Evolutionary conservation across 148 eudicot genomes (phyloP).

Genomic region (Rhododendron vialii): DNA sequence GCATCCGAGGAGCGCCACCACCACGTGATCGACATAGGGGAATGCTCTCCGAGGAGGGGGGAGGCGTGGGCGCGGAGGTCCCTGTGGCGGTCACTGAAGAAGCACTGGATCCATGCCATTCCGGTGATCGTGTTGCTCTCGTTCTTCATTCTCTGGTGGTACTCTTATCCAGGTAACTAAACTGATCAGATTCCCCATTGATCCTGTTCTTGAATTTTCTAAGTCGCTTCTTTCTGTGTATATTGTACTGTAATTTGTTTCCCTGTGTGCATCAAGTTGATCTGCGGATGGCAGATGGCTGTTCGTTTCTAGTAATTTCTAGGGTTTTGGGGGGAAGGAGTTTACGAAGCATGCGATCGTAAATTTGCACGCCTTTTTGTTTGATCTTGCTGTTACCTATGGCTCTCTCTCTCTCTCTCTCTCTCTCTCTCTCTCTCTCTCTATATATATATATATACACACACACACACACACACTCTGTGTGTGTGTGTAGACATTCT

Average conservation of each 20-base stretch:
- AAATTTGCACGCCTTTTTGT: too few species aligned
- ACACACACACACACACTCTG: too few species aligned
- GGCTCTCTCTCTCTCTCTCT: too few species aligned
- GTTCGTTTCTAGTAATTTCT: not conserved
- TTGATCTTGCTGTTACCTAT: too few species aligned
- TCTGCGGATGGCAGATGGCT: not conserved
- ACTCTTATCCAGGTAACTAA: constrained; percentile 38
- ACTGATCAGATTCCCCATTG: not conserved
- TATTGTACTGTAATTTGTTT: not conserved
- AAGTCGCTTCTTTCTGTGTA: not conserved
- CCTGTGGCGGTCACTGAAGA: not conserved
- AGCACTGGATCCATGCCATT: constrained; percentile 24
- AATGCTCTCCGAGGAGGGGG: not conserved
- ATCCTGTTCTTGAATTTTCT: not conserved
- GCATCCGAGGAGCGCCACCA: not conserved
- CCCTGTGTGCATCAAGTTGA: not conserved
- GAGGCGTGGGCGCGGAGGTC: not conserved
- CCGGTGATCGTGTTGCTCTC: constrained; percentile 32
- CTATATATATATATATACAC: too few species aligned
- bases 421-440: too few species aligned
- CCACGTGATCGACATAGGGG: not conserved
- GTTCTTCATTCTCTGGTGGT: constrained; percentile 55
- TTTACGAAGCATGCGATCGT: not conserved
- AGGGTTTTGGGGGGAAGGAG: too few species aligned
- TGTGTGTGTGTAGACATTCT: not conserved